Evolutionary conservation across 345 rosid species (phyloP).

Genomic region (Kernera saxatilis): DNA sequence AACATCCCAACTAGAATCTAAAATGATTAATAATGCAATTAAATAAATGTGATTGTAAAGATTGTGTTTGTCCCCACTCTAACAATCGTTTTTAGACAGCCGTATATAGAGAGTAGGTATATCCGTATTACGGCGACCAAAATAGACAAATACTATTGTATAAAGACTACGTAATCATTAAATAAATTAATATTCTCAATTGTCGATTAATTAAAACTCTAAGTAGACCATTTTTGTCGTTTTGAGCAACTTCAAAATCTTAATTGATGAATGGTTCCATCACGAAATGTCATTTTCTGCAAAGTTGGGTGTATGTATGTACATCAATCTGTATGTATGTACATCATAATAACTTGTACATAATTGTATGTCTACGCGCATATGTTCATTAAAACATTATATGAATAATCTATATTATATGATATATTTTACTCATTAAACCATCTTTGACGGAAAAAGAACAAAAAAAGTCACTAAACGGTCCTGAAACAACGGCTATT

Average conservation of each 20-base stretch:
- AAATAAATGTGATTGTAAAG: constrained; percentile 30
- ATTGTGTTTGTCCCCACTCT: constrained; percentile 35
- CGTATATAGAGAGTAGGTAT: not conserved
- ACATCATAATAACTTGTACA: constrained; percentile 13
- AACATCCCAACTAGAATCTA: constrained; percentile 28
- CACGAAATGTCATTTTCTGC: constrained; percentile 21
- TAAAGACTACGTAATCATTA: constrained; percentile 1
- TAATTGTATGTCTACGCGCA: constrained; percentile 21
- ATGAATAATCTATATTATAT: not conserved
- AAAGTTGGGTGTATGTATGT: constrained; percentile 28
- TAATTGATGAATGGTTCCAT: constrained; percentile 12
- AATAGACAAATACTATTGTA: constrained; percentile 4
- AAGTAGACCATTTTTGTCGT: constrained; percentile 19
- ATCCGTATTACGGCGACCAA: constrained; percentile 26
- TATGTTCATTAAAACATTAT: not conserved
- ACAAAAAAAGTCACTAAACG: not conserved
- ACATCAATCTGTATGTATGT: constrained; percentile 24
- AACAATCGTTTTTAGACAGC: constrained; percentile 24
- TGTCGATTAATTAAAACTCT: not conserved
- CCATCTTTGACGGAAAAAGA: not conserved
- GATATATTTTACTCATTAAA: not conserved
- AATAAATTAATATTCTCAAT: not conserved
- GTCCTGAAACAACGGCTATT: not conserved
- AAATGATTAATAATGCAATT: constrained; percentile 2
- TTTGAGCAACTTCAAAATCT: not conserved